phyloP scores from a whole-genome alignment of 2,329 filamentous ascomycete genomes.

The Fusarium circinatum region DNA sequence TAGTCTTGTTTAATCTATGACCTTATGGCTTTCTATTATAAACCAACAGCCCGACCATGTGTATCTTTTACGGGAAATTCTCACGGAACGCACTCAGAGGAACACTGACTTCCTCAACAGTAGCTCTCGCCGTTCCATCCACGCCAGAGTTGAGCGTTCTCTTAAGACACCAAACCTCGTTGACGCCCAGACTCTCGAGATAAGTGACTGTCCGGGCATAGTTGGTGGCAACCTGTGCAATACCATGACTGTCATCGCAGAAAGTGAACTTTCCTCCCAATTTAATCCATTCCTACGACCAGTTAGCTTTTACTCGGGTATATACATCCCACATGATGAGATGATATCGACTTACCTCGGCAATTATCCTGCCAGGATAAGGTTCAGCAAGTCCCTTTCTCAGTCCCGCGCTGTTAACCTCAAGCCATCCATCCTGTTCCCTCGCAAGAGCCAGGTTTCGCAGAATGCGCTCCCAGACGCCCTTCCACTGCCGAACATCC shows the following conservation, averaged over 20 bases:
- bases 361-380: conserved; percentile 84
- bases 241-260: conserved; percentile 93
- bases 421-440: conserved; percentile 82
- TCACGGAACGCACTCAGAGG: conserved; percentile 53
- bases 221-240: conserved; percentile 87
- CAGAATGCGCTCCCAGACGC: conserved; percentile 78
- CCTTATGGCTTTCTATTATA: conserved; percentile 11
- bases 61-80: conserved; percentile 33
- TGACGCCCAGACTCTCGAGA: conserved; percentile 72
- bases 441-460: conserved; percentile 79
- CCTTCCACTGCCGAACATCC: conserved; percentile 65
- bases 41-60: neutral
- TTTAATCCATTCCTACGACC: conserved; percentile 71
- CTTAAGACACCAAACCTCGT: conserved; percentile 68
- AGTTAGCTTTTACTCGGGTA: neutral
- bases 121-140: conserved; percentile 46
- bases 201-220: conserved; percentile 78
- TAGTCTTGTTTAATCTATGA: conserved; percentile 36
- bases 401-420: conserved; percentile 88
- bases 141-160: conserved; percentile 48
- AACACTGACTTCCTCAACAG: conserved; percentile 57
- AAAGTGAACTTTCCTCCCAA: conserved; percentile 86
- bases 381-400: conserved; percentile 91
- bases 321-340: neutral
- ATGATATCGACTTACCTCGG: conserved; percentile 65